These are phyloP conservation scores for Leishmania turanica DNA, from an alignment of 208 protist species.

Conservation along the genomic window DNA sequence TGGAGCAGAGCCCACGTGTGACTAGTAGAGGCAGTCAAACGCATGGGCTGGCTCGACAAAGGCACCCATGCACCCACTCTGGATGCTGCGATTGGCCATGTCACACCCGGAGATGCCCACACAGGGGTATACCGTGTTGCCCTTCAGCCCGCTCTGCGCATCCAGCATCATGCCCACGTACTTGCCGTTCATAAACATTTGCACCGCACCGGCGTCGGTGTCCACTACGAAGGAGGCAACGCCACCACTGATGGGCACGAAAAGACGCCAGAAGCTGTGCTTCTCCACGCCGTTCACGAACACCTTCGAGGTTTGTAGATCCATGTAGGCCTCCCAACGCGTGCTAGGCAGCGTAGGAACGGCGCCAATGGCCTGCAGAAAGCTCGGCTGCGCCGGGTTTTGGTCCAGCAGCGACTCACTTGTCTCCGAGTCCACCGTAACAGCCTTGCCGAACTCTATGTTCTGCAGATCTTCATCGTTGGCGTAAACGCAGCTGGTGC, in stretches of 20 bases:
- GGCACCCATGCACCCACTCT: constrained; percentile 49
- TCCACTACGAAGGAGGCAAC: constrained; percentile 83
- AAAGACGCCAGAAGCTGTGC: constrained; percentile 79
- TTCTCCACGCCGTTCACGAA: constrained; percentile 61
- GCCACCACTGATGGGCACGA: constrained; percentile 65
- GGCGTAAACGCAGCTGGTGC: constrained; percentile 49
- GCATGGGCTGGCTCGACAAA: constrained; percentile 38
- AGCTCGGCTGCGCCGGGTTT: constrained; percentile 26
- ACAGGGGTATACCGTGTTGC: constrained; percentile 71
- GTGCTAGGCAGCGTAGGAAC: constrained; percentile 18
- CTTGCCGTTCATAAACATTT: constrained; percentile 79
- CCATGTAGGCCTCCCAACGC: constrained; percentile 49
- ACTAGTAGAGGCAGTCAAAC: constrained; percentile 52
- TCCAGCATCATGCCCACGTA: constrained; percentile 83
- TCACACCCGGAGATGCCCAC: constrained; percentile 70
- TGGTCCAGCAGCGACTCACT: constrained; percentile 17
- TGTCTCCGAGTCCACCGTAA: not conserved
- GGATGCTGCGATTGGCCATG: constrained; percentile 72
- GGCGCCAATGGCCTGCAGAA: constrained; percentile 46
- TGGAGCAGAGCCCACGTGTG: not conserved
- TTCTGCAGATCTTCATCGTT: constrained; percentile 37
- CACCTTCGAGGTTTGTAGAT: constrained; percentile 76
- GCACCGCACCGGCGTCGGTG: constrained; percentile 75
- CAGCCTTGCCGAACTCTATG: constrained; percentile 38
- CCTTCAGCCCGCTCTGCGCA: constrained; percentile 43